Evolutionary conservation across 495 filamentous ascomycete genomes (phyloP).

Genomic region (Collariella sp.): DNA sequence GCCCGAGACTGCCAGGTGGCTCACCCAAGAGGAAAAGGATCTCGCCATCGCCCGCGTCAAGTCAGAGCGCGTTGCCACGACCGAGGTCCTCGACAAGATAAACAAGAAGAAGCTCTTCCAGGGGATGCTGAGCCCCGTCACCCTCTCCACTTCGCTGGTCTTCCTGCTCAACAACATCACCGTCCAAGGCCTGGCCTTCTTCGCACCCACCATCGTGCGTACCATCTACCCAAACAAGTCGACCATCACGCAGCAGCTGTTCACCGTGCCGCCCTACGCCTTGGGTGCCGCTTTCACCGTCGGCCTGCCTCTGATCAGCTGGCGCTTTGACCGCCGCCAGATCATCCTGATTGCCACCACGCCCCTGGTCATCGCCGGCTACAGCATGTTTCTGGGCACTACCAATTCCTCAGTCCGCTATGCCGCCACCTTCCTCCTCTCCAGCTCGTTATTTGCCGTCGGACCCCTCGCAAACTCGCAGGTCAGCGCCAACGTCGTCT

Average conservation of each 20-base stretch:
- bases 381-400: constrained; percentile 62
- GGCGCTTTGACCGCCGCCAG: constrained; percentile 49
- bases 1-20: constrained; percentile 50
- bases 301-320: constrained; percentile 51
- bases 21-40: constrained; percentile 48
- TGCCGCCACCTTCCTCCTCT: constrained; percentile 63
- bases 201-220: constrained; percentile 60
- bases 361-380: constrained; percentile 55
- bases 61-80: constrained; percentile 56
- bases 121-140: constrained; percentile 25
- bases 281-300: constrained; percentile 61
- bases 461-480: constrained; percentile 59
- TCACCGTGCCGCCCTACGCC: constrained; percentile 64
- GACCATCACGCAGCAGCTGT: constrained; percentile 45
- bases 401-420: constrained; percentile 48
- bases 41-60: constrained; percentile 47
- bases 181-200: constrained; percentile 68
- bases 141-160: constrained; percentile 48
- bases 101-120: constrained; percentile 47
- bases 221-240: constrained; percentile 55
- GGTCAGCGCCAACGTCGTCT: constrained; percentile 59
- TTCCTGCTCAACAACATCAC: constrained; percentile 69
- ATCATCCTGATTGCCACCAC: constrained; percentile 53
- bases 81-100: constrained; percentile 57
- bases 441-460: constrained; percentile 57